Percentiles rank a stretch among this genome's conserved stretches.
Evolutionary conservation across 2,329 filamentous ascomycete species (phyloP).

Genomic region (Rhynchosporium secalis): DNA sequence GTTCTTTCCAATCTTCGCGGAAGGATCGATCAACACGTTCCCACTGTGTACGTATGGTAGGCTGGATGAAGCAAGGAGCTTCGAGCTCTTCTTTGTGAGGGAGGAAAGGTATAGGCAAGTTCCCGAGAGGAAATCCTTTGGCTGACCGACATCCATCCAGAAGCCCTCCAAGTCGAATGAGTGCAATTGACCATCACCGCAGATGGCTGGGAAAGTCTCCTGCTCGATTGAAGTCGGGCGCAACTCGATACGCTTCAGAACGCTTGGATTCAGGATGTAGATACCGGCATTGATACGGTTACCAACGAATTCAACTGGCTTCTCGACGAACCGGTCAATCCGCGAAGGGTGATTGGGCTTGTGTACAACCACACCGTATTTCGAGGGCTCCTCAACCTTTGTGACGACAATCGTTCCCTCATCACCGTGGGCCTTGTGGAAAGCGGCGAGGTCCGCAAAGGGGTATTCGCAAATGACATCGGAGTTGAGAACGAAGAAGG

Average conservation of each 20-base stretch:
- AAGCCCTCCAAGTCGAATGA: slow-evolving; percentile 96
- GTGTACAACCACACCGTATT: slow-evolving; percentile 98
- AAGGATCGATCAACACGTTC: slow-evolving; percentile 92
- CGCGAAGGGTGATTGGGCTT: slow-evolving; percentile 86
- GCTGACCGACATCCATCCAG: slow-evolving; percentile 99
- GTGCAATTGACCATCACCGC: slow-evolving; percentile 85
- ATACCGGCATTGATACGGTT: slow-evolving; percentile 99
- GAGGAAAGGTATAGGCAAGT: slow-evolving; percentile 96
- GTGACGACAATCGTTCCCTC: slow-evolving; percentile 98
- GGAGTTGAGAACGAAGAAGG: slow-evolving; percentile 98
- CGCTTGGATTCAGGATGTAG: slow-evolving; percentile 93
- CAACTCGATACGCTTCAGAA: slow-evolving; percentile 89
- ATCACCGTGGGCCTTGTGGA: slow-evolving; percentile 90
- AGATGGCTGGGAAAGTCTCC: slow-evolving; percentile 96
- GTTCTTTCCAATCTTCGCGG: slow-evolving; percentile 96
- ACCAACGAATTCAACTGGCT: slow-evolving; percentile 96
- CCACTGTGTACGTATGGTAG: slow-evolving; percentile 87
- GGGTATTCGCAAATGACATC: slow-evolving; percentile 98
- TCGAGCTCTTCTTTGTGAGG: slow-evolving; percentile 84
- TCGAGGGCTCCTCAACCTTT: slow-evolving; percentile 98
- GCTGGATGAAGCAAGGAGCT: slow-evolving; percentile 71
- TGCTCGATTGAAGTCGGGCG: slow-evolving; percentile 97
- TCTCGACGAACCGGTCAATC: slow-evolving; percentile 99
- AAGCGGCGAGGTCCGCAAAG: slow-evolving; percentile 83
- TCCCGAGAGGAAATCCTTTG: slow-evolving; percentile 95